Evolutionary conservation across 345 rosid species (phyloP), one percentile per base, ranked within the genome.

Genomic region (Bretschneidera sinensis): DNA sequence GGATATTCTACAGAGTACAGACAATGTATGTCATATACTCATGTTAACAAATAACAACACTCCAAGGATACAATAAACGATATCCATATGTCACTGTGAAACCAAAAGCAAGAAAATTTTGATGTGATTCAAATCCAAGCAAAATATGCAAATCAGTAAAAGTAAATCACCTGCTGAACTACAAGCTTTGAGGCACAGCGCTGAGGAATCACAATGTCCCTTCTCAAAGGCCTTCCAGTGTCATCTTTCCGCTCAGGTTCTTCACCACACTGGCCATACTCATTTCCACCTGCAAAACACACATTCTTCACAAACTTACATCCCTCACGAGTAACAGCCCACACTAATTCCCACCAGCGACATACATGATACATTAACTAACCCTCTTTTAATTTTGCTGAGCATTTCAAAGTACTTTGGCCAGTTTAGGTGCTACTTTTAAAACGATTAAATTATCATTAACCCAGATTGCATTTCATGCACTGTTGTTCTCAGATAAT

Each of bases 261-360:
- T 79, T 95, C 98, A 61, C 99, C 99, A 68, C 99, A 95, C 68
- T 95, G 99, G 18, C 99, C 99, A 75, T 95, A 95, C 74, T 95
- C 99, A 68, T 88, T 95, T 51, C 99, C 99, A 54, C 98, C 99
- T 95, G 71, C 63, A 73, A 2, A 48, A 62, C 1, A 60, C 31
- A 55, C 24, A 24, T 48, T 8, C 8, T 50, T 54, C 66, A 33
- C 54, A 59, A 24, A 14, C 13, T 66, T 51, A 52, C 8, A 52
- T 49, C 54, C 39, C 61, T 43, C n/a, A n/a, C n/a, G 33, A 28
- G 14, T 21, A 57, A 48, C 24, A 55, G 19, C 39, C 20, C 11
- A 35, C 21, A 28, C 31, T 45, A 64, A 22, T 18, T 22, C 43
- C 51, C 51, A 18, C 13, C 50, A 28, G 17, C 16, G 43, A 52